phyloP scores from a whole-genome alignment of 192 early-diverging fungal genomes.

The Entomortierella lignicola region DNA sequence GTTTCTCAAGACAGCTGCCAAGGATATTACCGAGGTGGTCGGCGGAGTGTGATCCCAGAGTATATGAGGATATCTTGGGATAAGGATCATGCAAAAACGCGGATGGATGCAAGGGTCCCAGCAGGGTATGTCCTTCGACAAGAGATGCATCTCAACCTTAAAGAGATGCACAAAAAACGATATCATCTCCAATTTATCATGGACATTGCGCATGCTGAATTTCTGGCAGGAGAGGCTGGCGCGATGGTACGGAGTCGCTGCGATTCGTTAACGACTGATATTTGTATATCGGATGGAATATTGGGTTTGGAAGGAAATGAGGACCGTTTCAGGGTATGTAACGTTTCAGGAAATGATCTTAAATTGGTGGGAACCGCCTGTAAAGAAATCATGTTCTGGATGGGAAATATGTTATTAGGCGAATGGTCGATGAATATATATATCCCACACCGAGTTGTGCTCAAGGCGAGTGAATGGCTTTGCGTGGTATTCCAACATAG shows the following conservation, averaged over 20 bases:
- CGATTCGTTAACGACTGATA: not conserved
- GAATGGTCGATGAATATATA: not conserved
- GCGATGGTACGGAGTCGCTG: not conserved
- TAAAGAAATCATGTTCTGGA: conserved; percentile 2
- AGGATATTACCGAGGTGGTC: conserved; percentile 29
- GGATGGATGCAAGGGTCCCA: not conserved
- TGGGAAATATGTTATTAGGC: not conserved
- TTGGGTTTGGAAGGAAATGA: not conserved
- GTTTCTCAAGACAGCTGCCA: not conserved
- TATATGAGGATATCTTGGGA: not conserved
- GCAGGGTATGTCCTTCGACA: conserved; percentile 18
- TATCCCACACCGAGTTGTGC: conserved; percentile 6
- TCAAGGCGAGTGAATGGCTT: not conserved
- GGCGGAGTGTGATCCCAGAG: conserved; percentile 15
- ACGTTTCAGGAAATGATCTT: conserved; percentile 3
- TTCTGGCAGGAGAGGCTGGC: conserved; percentile 6
- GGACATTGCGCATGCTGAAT: not conserved
- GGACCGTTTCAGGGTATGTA: not conserved
- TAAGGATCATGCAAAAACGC: not conserved
- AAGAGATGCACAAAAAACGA: not conserved
- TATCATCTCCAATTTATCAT: conserved; percentile 23
- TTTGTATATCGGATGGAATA: not conserved
- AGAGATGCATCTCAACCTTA: conserved; percentile 8
- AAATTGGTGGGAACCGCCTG: not conserved
- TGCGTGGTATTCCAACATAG: not conserved